Base-by-base conservation (phyloP, 2,329 filamentous ascomycete genomes). In the Coniochaeta sp. region DNA sequence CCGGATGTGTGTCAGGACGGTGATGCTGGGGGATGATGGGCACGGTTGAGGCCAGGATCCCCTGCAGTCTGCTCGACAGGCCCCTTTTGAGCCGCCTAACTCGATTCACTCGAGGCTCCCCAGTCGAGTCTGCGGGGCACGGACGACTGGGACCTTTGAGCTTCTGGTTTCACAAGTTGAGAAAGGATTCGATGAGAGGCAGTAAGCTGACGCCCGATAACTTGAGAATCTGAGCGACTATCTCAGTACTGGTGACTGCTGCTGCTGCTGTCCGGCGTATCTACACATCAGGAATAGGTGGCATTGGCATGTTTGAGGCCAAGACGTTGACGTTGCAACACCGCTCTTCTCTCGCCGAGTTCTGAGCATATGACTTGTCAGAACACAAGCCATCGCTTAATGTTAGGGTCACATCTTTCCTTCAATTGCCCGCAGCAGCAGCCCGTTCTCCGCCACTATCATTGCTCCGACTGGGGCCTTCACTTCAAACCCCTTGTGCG, bases 71-170 rank as follows among this genome's bases (percentile, higher is more conserved):
- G 17, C 54, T 57, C 28, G 54, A 24, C 54, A 57, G 54, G 34
- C n/a, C n/a, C 54, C 54, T n/a, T 28, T 57, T 36, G 54, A 57
- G 54, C 54, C 54, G 54, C 54, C 54, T 36, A 22, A 38, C 54
- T 52, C 43, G 43, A 47, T 47, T 47, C 43, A 47, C 24, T 47
- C 47, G 47, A 52, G 11, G 19, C 8, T n/a, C n/a, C n/a, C n/a
- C 43, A 24, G 43, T 52, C 43, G 43, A 47, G 43, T 47, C 26
- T 52, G 47, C 47, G 47, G 47, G 16, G 47, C 22, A n/a, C 47
- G 14, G 26, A 24, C 24, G 47, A 52, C 31, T 52, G 24, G 24
- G 47, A 17, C 31, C n/a, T n/a, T 52, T 14, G 24, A 28, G 24
- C 19, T 31, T 12, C 47, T 17, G 8, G 47, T 52, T 52, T 52